Base-by-base conservation (phyloP, 208 protist genomes). In the Leishmania arabica region DNA sequence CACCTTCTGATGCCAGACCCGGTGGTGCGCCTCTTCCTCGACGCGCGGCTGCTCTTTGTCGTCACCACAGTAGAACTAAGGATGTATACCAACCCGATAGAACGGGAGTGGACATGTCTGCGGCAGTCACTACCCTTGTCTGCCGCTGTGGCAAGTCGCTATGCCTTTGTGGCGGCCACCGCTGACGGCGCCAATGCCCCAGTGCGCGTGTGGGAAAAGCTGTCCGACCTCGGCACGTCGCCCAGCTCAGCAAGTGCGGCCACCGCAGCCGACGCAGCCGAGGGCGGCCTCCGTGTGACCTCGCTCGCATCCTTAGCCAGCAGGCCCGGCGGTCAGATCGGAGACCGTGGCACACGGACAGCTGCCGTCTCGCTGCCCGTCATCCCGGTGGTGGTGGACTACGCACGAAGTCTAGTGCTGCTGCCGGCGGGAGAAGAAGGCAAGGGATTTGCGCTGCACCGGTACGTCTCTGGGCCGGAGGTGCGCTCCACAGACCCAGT, bases 401-500 rank as follows among this genome's bases (percentile, higher is more conserved):
- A 92, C 71, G 85, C 79, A 7, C 82, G 80, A 42, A 93, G 77
- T 75, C 81, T 85, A 37, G 13, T 95, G 17, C 77, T 84, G 11
- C 75, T 90, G 27, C 81, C 84, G 34, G 79, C 69, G 27, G 77
- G 69, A 3, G 78, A 78, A 15, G 86, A 79, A 1, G 42, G 66
- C 17, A 75, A 45, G 11, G 89, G 86, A 19, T 95, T 95, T 77
- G 84, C 86, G 47, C 82, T 94, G 5, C 65, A 88, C 56, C 87
- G 83, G 53, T 94, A 92, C 79, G 66, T 80, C 54, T 84, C 88
- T 3, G 82, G 80, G 19, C 72, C 80, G 1, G 83, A 83, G 40
- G 31, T 68, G 53, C 45, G 47, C 24, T 79, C 66, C 31, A 64
- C 70, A 11, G 58, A 69, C 13, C 78, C 40, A 13, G 66, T 45